phyloP scores from a whole-genome alignment of 805 yeast genomes.

The Aciculoconidium aculeatum region DNA sequence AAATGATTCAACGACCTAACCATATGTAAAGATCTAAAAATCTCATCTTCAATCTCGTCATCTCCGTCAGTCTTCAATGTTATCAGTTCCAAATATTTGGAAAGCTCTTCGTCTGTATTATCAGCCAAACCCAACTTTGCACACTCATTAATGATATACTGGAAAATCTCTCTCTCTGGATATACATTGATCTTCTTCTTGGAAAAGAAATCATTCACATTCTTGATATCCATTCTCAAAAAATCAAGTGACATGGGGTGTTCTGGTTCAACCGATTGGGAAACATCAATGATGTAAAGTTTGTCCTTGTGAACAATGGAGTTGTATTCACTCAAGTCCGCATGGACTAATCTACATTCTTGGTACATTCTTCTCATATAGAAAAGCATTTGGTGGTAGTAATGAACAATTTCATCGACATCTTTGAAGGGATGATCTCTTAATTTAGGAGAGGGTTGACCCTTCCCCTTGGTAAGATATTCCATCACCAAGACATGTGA shows the following conservation, averaged over 20 bases:
- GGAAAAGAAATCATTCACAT: constrained; percentile 82
- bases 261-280: constrained; percentile 96
- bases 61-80: constrained; percentile 56
- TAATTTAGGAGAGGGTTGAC: constrained; percentile 86
- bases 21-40: constrained; percentile 75
- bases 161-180: constrained; percentile 77
- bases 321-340: constrained; percentile 94
- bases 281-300: constrained; percentile 88
- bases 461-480: constrained; percentile 69
- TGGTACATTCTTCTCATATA: constrained; percentile 86
- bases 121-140: constrained; percentile 29
- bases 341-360: constrained; percentile 87
- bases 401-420: constrained; percentile 57
- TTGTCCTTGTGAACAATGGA: constrained; percentile 75
- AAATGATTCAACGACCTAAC: constrained; percentile 76
- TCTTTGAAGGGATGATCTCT: constrained; percentile 75
- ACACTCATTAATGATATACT: constrained; percentile 57
- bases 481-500: constrained; percentile 95
- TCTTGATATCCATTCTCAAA: constrained; percentile 94
- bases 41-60: constrained; percentile 66
- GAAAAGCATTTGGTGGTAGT: constrained; percentile 73
- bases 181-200: constrained; percentile 67
- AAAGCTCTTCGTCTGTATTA: constrained; percentile 38
- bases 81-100: constrained; percentile 39
- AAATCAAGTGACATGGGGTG: constrained; percentile 96